phyloP scores from a whole-genome alignment of 2,329 filamentous ascomycete genomes.

The Ophiosphaerella korrae region DNA sequence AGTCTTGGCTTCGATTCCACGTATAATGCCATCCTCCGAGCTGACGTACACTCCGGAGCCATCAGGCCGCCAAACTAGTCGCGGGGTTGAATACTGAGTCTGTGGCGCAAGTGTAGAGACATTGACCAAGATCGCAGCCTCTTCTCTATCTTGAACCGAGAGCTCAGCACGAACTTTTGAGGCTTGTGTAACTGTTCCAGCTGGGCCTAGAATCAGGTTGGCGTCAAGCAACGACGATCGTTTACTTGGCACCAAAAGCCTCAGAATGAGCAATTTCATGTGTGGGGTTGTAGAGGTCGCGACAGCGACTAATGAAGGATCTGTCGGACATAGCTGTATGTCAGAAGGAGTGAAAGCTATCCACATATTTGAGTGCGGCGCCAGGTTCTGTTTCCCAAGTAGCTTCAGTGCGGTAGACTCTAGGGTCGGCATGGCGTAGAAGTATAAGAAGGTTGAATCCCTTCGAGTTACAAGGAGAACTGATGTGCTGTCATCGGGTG shows the following conservation, averaged over 20 bases:
- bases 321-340: constrained; percentile 60
- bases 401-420: constrained; percentile 32
- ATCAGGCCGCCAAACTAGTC: constrained; percentile 65
- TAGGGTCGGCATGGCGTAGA: constrained; percentile 51
- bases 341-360: constrained; percentile 65
- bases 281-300: constrained; percentile 65
- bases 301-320: constrained; percentile 61
- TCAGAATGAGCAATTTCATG: constrained; percentile 66
- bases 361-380: constrained; percentile 68
- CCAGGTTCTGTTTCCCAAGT: constrained; percentile 64
- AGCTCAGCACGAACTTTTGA: constrained; percentile 59
- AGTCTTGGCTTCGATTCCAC: constrained; percentile 63
- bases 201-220: constrained; percentile 6
- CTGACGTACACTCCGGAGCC: constrained; percentile 68
- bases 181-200: constrained; percentile 51
- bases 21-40: constrained; percentile 66
- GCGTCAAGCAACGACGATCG: constrained; percentile 6
- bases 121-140: constrained; percentile 64
- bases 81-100: constrained; percentile 67
- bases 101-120: constrained; percentile 66
- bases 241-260: constrained; percentile 58
- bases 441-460: constrained; percentile 65
- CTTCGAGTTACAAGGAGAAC: constrained; percentile 60
- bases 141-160: constrained; percentile 60
- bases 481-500: constrained; percentile 53